Conservation (phyloP, 2,329 filamentous ascomycete species). For the Annulohypoxylon truncatum region DNA sequence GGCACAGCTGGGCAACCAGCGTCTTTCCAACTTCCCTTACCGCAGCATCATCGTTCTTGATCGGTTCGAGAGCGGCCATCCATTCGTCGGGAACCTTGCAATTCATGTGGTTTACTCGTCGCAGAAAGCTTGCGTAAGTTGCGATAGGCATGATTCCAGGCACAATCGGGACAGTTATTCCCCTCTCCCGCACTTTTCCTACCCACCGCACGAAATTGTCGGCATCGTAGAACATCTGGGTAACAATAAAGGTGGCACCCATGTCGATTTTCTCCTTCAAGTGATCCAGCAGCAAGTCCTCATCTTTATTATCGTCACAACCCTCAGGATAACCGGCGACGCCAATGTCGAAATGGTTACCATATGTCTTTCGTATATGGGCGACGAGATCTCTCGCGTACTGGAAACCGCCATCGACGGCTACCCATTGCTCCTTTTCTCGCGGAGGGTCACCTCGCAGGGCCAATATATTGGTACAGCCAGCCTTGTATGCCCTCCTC, state of each 20-base stretch:
- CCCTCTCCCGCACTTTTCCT: constrained; percentile 82
- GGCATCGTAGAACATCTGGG: constrained; percentile 99
- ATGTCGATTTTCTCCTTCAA: constrained; percentile 97
- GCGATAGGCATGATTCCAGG: constrained; percentile 96
- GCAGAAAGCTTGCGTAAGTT: constrained; percentile 91
- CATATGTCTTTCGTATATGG: constrained; percentile 82
- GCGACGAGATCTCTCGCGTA: constrained; percentile 88
- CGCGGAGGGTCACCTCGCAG: constrained; percentile 92
- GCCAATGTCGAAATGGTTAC: constrained; percentile 95
- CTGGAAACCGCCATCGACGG: constrained; percentile 84
- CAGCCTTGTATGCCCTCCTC: constrained; percentile 88
- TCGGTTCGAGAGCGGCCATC: constrained; percentile 84
- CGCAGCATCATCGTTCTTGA: constrained; percentile 96
- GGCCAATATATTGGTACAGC: constrained; percentile 97
- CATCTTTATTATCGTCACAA: constrained; percentile 90
- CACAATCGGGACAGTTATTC: constrained; percentile 85
- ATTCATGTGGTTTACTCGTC: constrained; percentile 91
- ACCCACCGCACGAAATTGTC: constrained; percentile 97
- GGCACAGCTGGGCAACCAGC: constrained; percentile 90
- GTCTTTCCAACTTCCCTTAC: constrained; percentile 90
- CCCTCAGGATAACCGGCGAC: constrained; percentile 97
- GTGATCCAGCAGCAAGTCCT: constrained; percentile 86
- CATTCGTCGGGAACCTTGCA: constrained; percentile 84
- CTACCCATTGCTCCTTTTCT: constrained; percentile 94
- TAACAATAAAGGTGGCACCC: constrained; percentile 92